Evolutionary conservation across 176 grass and related monocot species (phyloP).

Genomic region (Carex scoparia): DNA sequence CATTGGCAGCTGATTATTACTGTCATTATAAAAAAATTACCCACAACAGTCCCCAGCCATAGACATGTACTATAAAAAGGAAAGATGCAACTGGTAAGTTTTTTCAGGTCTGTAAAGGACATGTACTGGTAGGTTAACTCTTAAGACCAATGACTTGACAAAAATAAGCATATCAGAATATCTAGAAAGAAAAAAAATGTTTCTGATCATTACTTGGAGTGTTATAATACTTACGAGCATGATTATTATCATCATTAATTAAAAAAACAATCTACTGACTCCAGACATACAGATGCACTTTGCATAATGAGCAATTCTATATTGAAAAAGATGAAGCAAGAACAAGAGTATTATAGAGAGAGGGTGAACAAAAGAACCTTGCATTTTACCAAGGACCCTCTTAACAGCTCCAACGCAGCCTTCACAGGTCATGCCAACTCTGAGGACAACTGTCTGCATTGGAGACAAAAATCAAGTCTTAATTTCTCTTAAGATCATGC

Average conservation of each 20-base stretch:
- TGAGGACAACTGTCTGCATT: conserved; percentile 78
- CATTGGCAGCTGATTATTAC: not conserved
- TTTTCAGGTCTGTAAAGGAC: not conserved
- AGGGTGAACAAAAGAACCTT: conserved; percentile 44
- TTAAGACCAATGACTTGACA: not conserved
- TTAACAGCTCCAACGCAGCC: conserved; percentile 94
- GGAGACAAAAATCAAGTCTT: conserved; percentile 11
- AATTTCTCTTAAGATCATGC: conserved; percentile 2
- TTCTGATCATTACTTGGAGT: not conserved
- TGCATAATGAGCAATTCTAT: not conserved
- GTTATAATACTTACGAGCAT: not conserved
- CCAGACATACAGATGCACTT: not conserved
- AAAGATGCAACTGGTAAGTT: not conserved
- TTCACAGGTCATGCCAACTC: conserved; percentile 86
- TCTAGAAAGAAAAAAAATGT: not conserved
- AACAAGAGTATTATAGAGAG: not conserved
- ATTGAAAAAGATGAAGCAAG: not conserved
- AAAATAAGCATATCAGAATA: not conserved
- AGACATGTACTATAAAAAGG: not conserved
- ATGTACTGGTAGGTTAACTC: not conserved
- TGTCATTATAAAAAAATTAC: not conserved
- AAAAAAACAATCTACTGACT: not conserved
- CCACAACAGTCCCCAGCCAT: not conserved
- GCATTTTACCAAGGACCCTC: conserved; percentile 85
- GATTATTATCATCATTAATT: not conserved